Base-by-base conservation (phyloP, 768 basidiomycete species). In the Amanita jacksonii region DNA sequence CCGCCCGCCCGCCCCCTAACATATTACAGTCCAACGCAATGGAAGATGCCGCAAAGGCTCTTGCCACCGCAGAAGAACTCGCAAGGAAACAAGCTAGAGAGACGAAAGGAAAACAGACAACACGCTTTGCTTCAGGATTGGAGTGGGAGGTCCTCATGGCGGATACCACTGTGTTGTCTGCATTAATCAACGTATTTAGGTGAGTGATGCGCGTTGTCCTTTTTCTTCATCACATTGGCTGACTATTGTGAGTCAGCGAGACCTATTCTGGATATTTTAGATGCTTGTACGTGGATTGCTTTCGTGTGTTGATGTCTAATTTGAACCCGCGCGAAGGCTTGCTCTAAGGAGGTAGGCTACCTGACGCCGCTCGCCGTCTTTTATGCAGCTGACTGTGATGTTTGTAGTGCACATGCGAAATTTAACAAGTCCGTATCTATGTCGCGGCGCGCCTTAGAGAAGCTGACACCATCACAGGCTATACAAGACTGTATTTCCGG, bases 71-170 rank as follows among this genome's bases (percentile, higher is more conserved):
- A 0, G 81, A 85, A 52, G 73, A 76, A 0, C 76, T 72, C 3
- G 69, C 82, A 0, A 76, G 73, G 54, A 77, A 71, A 46, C 69
- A 74, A 38, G 55, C 59, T 45, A 69, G 61, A 44, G 48, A 54
- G 20, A 49, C 55, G 22, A 59, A 62, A 34, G 46, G 67, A 65
- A 51, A 36, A 51, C 41, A 58, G 63, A 47, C 66, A 66, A 59
- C 54, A 54, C 42, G 62, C 9, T 85, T 82, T 55, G 57, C 71
- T 3, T 62, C 79, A 1, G 85, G 82, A 5, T 57, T 81, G 6
- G 85, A 89, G 52, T 89, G 77, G 73, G 86, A 89, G 52, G 70
- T 89, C 30, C 56, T 88, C 8, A 73, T 79, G 50, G 80, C 86
- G 0, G 86, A 89, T 53, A 74, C 79, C 0, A 70, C 81, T 5